Evolutionary conservation across 1,284 basidiomycete species (phyloP).

Genomic region (Fomitopsis pinicola): DNA sequence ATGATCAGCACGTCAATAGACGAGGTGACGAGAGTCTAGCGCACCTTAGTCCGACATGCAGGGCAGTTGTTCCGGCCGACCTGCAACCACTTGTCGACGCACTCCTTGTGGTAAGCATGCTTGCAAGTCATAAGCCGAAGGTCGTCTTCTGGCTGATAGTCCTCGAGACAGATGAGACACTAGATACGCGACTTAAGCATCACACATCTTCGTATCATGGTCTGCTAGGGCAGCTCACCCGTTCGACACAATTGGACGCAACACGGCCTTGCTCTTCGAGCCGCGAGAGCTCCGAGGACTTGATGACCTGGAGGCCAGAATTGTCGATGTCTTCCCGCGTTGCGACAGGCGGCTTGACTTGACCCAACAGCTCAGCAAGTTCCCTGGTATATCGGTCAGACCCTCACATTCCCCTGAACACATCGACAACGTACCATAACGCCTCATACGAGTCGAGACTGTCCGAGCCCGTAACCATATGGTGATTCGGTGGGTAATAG

Average conservation of each 20-base stretch:
- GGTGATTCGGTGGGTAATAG: conserved; percentile 85
- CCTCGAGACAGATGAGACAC: conserved; percentile 82
- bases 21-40: conserved; percentile 12
- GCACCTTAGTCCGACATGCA: conserved; percentile 73
- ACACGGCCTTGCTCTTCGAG: conserved; percentile 60
- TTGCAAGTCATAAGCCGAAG: conserved; percentile 76
- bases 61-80: conserved; percentile 87
- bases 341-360: conserved; percentile 76
- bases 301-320: conserved; percentile 71
- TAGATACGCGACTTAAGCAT: conserved; percentile 23
- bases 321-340: conserved; percentile 79
- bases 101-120: conserved; percentile 82
- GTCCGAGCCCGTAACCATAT: conserved; percentile 74
- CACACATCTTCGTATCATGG: not conserved
- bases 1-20: not conserved
- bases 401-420: conserved; percentile 6
- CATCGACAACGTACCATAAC: conserved; percentile 46
- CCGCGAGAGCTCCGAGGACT: conserved; percentile 44
- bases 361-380: conserved; percentile 73
- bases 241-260: conserved; percentile 72
- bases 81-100: conserved; percentile 86
- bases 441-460: conserved; percentile 77
- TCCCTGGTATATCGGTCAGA: conserved; percentile 40
- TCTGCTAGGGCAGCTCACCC: conserved; percentile 41
- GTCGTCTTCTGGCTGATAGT: conserved; percentile 72